Conservation (phyloP, 805 yeast genomes). For the Suhomyces faveliae region DNA sequence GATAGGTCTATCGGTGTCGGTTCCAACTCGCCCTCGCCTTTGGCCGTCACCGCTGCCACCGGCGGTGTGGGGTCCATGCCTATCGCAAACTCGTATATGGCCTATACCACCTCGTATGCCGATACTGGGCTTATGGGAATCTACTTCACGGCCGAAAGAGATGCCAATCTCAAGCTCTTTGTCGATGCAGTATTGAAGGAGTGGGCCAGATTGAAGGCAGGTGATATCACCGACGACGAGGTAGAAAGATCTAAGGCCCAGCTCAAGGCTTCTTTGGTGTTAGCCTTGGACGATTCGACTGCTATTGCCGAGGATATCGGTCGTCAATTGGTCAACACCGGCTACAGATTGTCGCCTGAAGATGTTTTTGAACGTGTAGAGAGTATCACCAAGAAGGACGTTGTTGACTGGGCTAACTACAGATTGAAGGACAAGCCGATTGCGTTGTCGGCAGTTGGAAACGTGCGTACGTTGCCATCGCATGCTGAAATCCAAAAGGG, state of each 20-base stretch:
- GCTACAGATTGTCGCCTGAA: conserved; percentile 69
- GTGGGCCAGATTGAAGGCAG: conserved; percentile 82
- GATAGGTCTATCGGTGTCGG: conserved; percentile 89
- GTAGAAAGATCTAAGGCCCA: conserved; percentile 94
- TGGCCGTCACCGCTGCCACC: conserved; percentile 65
- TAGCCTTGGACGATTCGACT: conserved; percentile 91
- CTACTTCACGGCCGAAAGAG: conserved; percentile 81
- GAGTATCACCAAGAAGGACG: conserved; percentile 72
- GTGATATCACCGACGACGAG: conserved; percentile 77
- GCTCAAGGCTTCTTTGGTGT: conserved; percentile 83
- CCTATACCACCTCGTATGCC: conserved; percentile 94
- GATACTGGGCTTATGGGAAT: conserved; percentile 99
- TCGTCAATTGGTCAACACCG: conserved; percentile 94
- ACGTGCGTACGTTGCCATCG: conserved; percentile 67
- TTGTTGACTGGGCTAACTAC: conserved; percentile 84
- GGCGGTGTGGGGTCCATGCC: conserved; percentile 58
- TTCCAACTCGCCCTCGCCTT: conserved; percentile 78
- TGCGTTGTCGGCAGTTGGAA: conserved; percentile 91
- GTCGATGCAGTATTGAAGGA: conserved; percentile 77
- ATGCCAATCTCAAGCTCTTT: conserved; percentile 61
- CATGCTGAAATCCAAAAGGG: conserved; percentile 53
- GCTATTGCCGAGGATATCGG: conserved; percentile 98
- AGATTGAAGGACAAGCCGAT: conserved; percentile 73
- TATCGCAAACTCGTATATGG: conserved; percentile 91
- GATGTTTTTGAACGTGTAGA: conserved; percentile 76